Conservation (phyloP, 2,329 filamentous ascomycete genomes). For the Colletotrichum tamarilloi region DNA sequence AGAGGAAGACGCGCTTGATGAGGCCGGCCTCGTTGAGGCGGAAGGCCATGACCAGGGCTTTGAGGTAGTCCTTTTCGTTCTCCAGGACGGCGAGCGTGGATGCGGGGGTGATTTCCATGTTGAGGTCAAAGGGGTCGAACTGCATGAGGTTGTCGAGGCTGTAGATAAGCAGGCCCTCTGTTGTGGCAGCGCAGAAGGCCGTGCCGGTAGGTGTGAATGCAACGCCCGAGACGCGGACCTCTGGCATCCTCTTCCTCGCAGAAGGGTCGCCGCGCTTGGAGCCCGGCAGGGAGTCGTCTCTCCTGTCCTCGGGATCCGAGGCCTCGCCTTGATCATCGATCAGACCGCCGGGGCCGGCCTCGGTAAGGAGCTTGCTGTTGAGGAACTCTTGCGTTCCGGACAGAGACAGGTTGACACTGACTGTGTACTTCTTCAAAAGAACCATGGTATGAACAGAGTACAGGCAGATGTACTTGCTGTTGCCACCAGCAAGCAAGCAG, state of each 20-base stretch:
- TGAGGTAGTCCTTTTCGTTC: conserved; percentile 82
- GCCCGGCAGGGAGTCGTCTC: conserved; percentile 84
- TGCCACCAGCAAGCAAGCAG: conserved; percentile 89
- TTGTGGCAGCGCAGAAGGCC: conserved; percentile 93
- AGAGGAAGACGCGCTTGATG: conserved; percentile 87
- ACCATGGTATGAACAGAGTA: conserved; percentile 96
- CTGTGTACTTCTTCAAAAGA: conserved; percentile 92
- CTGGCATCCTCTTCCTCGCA: conserved; percentile 78
- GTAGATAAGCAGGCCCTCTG: conserved; percentile 94
- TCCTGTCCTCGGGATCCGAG: conserved; percentile 87
- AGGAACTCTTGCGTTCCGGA: conserved; percentile 97
- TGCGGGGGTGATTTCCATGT: conserved; percentile 91
- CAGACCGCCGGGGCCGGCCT: conserved; percentile 86
- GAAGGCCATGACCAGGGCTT: conserved; percentile 96
- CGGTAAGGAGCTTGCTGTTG: conserved; percentile 91
- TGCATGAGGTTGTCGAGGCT: conserved; percentile 85
- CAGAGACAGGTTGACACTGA: conserved; percentile 94
- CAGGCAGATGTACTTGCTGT: conserved; percentile 98
- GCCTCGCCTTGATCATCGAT: conserved; percentile 89
- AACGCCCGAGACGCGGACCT: conserved; percentile 86
- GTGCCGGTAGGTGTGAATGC: conserved; percentile 90
- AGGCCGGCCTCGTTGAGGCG: conserved; percentile 88
- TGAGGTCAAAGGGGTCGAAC: conserved; percentile 96
- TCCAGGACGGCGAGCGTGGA: conserved; percentile 79
- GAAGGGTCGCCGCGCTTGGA: conserved; percentile 90